A percentile compares a stretch with the other conserved stretches of the same genome.
Evolutionary conservation across 208 protist genomes (phyloP).

Genomic region (Trypanosoma boissoni): DNA sequence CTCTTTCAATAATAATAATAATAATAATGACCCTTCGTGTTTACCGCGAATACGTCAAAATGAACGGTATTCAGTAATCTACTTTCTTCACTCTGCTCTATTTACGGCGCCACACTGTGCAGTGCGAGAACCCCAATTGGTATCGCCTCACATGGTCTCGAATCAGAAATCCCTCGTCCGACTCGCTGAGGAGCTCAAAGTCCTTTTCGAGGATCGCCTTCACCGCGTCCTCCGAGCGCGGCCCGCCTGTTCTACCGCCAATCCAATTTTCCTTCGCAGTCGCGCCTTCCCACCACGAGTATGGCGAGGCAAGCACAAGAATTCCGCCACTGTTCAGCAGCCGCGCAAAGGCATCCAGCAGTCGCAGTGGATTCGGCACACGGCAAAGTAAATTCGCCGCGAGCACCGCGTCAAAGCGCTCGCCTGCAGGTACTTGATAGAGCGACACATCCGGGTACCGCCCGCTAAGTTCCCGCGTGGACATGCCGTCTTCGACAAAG

Average conservation of each 20-base stretch:
- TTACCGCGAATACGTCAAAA: too few relatives aligned
- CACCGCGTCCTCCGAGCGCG: constrained; percentile 57
- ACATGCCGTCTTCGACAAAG: constrained; percentile 19
- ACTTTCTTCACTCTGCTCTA: neutral
- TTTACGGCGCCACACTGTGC: constrained; percentile 55
- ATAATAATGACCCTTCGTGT: too few relatives aligned
- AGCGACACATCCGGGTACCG: constrained; percentile 43
- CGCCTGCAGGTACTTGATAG: constrained; percentile 46
- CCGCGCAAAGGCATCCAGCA: constrained; percentile 46
- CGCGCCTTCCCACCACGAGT: constrained; percentile 80
- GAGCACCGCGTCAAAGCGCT: constrained; percentile 76
- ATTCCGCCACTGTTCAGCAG: constrained; percentile 58
- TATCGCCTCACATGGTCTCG: constrained; percentile 84
- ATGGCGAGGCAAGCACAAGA: constrained; percentile 78
- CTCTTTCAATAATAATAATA: too few relatives aligned
- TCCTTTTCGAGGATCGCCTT: constrained; percentile 49
- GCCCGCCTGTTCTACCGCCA: constrained; percentile 46
- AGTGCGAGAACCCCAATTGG: constrained; percentile 85
- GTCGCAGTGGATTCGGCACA: constrained; percentile 57
- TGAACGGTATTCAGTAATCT: neutral
- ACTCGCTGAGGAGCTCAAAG: constrained; percentile 72
- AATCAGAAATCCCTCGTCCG: constrained; percentile 87
- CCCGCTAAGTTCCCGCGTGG: constrained; percentile 15
- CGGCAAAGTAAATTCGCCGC: constrained; percentile 82
- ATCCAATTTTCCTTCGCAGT: constrained; percentile 67